phyloP scores from a whole-genome alignment of 495 filamentous ascomycete genomes.

The Terfezia boudieri region DNA sequence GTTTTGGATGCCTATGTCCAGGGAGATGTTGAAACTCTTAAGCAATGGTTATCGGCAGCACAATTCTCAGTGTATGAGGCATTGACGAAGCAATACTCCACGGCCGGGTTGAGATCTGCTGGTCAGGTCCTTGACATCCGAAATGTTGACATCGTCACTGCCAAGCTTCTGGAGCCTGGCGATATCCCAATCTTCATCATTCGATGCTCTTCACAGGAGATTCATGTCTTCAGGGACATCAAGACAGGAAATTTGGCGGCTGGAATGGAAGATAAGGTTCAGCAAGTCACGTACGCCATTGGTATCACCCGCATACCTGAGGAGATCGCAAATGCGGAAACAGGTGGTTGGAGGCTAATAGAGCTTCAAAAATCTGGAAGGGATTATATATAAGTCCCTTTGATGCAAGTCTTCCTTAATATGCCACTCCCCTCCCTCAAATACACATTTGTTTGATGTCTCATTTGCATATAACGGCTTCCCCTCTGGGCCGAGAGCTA shows the following conservation, averaged over 20 bases:
- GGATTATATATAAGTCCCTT: constrained; percentile 54
- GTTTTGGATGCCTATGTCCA: constrained; percentile 96
- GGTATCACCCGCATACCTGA: constrained; percentile 81
- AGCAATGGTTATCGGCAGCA: constrained; percentile 83
- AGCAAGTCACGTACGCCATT: constrained; percentile 93
- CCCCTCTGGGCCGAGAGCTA: no score
- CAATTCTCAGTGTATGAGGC: constrained; percentile 90
- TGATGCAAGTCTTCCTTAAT: not conserved
- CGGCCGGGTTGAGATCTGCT: constrained; percentile 77
- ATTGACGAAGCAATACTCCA: constrained; percentile 80
- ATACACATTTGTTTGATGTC: no score
- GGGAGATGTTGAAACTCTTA: constrained; percentile 73
- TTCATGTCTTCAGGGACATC: constrained; percentile 81
- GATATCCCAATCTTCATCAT: constrained; percentile 96
- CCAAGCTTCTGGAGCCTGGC: constrained; percentile 83
- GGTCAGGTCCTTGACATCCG: constrained; percentile 87
- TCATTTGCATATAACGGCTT: no score
- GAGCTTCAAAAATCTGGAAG: constrained; percentile 96
- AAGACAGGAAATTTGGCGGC: constrained; percentile 78
- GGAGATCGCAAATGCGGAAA: constrained; percentile 92
- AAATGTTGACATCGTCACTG: constrained; percentile 72
- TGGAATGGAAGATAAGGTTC: constrained; percentile 97
- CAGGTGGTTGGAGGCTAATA: constrained; percentile 85
- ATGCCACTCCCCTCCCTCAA: not conserved
- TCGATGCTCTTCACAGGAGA: constrained; percentile 89